A percentile compares a stretch with the other conserved stretches of the same genome.
These are phyloP conservation scores for Xylaria sp. DNA, from an alignment of 2,329 filamentous ascomycete species.

Conservation along the genomic window DNA sequence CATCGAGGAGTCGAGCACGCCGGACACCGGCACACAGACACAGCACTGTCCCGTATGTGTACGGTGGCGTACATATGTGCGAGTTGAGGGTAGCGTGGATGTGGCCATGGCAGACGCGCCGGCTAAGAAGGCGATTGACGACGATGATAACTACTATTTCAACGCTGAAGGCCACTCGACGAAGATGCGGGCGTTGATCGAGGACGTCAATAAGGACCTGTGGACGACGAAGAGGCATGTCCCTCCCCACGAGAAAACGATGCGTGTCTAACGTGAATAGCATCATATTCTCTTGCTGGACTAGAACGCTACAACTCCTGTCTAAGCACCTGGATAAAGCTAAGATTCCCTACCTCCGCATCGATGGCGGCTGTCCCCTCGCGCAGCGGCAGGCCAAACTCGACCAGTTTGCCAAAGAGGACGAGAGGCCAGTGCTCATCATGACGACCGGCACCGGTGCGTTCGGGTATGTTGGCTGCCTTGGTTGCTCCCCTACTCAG, in stretches of 20 bases:
- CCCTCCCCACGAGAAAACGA: too few species aligned
- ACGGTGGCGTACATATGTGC: too few species aligned
- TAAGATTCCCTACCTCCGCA: constrained; percentile 49
- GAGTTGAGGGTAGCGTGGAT: too few species aligned
- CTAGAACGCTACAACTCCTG: constrained; percentile 54
- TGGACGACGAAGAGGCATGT: too few species aligned
- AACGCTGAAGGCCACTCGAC: constrained; percentile 45
- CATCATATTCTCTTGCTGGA: constrained; percentile 61
- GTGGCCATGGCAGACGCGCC: too few species aligned
- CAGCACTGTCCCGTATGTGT: too few species aligned
- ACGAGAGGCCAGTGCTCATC: constrained; percentile 53
- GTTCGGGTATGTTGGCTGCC: constrained; percentile 52
- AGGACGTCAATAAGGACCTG: constrained; percentile 49
- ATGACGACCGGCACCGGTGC: constrained; percentile 65
- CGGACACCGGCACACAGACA: too few species aligned
- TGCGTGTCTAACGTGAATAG: constrained; percentile 44
- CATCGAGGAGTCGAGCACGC: too few species aligned
- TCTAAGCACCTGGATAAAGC: constrained; percentile 44
- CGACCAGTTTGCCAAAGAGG: constrained; percentile 50
- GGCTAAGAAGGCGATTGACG: too few species aligned
- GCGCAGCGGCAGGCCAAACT: too few species aligned
- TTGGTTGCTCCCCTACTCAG: too few species aligned
- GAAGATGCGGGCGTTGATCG: constrained; percentile 50
- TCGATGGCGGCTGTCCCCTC: constrained; percentile 63
- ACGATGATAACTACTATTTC: too few species aligned